Evolutionary conservation across 176 grass and related monocot species (phyloP), one percentile per base, ranked within the genome.

Genomic region (Oryza officinalis): DNA sequence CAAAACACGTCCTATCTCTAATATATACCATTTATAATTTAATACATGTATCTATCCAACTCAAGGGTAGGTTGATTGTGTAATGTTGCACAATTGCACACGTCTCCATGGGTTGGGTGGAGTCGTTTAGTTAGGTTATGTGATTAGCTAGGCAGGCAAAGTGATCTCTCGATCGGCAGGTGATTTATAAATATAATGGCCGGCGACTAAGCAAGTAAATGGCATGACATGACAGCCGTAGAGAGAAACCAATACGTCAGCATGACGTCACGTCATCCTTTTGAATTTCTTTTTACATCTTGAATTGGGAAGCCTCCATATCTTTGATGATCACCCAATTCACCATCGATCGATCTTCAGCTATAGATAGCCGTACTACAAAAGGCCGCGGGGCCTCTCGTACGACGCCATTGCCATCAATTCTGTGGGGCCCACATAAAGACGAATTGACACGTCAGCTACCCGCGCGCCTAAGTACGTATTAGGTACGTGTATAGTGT

Each of bases 41-140:
- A 23, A 38, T 35, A 35, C 6, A 35, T 25, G 0, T 10, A 61
- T 25, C 57, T 61, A 57, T 57, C 52, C 20, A 57, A n/a, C 57
- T n/a, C 20, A 25, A 8, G 8, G 57, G 57, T 61, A 25, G 22
- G 57, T 61, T 25, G n/a, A 57, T 27, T 27, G 31, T 20, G 65
- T 37, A 57, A 1, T n/a, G 18, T 57, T 40, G 65, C 30, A 66
- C 27, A 23, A 67, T 4, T 14, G 41, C 40, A 67, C 11, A 80
- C 41, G 63, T 80, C 41, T 80, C 27, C 22, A 17, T 32, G 30
- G 20, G 13, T 80, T 46, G n/a, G 57, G 27, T 49, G 78, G 78
- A 80, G 78, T 68, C 6, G 27, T 33, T 66, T 69, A 22, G 77
- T 25, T 80, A 68, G 77, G 43, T 25, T 68, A 12, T 37, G 11